Evolutionary conservation across 768 basidiomycete genomes (phyloP).

Genomic region (Phlebiopsis gigantea): DNA sequence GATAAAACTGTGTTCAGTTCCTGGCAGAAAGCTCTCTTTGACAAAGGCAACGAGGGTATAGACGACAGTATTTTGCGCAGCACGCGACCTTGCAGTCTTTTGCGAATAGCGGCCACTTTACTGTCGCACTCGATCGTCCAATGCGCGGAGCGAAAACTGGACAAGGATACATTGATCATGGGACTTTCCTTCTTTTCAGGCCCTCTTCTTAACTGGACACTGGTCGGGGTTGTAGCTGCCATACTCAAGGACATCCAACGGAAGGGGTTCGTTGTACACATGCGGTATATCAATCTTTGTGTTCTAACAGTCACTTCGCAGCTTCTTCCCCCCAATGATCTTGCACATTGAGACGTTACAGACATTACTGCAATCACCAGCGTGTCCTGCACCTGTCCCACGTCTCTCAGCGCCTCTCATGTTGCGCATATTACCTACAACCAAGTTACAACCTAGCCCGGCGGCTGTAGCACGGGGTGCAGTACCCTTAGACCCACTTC

Average conservation of each 20-base stretch:
- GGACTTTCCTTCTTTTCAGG: constrained; percentile 76
- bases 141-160: constrained; percentile 48
- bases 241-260: constrained; percentile 54
- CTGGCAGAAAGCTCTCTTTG: constrained; percentile 80
- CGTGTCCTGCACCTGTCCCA: constrained; percentile 63
- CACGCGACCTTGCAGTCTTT: constrained; percentile 61
- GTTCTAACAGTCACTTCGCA: constrained; percentile 20
- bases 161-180: constrained; percentile 62
- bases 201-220: constrained; percentile 72
- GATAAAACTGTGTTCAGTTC: constrained; percentile 27
- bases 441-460: constrained; percentile 26
- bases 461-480: constrained; percentile 12
- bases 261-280: neutral
- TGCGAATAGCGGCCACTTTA: constrained; percentile 63
- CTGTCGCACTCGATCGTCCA: constrained; percentile 57
- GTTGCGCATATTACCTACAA: constrained; percentile 39
- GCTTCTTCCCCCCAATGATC: constrained; percentile 35
- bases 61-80: constrained; percentile 64
- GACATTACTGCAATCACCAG: constrained; percentile 54
- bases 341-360: constrained; percentile 62
- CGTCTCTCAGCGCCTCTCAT: constrained; percentile 56
- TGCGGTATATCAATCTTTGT: neutral
- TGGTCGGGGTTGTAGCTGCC: constrained; percentile 65
- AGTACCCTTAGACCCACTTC: constrained; percentile 20
- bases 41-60: constrained; percentile 72